phyloP scores from a whole-genome alignment of 1,284 basidiomycete genomes.

The Hypsizygus ulmarius region DNA sequence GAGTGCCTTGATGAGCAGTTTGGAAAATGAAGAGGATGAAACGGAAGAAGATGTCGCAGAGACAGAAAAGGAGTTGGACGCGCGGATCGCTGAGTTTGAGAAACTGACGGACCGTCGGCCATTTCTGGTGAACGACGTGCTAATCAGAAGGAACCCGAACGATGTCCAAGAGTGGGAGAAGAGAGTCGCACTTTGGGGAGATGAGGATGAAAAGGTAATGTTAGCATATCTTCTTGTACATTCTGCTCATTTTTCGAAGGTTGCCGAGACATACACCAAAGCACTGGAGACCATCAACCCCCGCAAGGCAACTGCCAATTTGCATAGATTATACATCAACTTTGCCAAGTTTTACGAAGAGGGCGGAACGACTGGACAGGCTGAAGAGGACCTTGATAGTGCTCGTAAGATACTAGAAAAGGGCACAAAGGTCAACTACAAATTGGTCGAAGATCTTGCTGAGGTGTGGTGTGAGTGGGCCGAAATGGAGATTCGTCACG shows the following conservation, averaged over 20 bases:
- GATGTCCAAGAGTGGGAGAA: slow-evolving; percentile 99
- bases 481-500: slow-evolving; percentile 95
- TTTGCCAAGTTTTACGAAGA: slow-evolving; percentile 99
- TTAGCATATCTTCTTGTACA: neutral
- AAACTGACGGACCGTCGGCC: slow-evolving; percentile 93
- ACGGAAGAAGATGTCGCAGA: slow-evolving; percentile 52
- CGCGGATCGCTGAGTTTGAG: slow-evolving; percentile 91
- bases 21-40: slow-evolving; percentile 80
- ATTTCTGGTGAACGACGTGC: slow-evolving; percentile 95
- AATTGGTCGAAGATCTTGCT: slow-evolving; percentile 95
- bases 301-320: slow-evolving; percentile 87
- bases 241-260: slow-evolving; percentile 39
- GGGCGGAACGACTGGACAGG: slow-evolving; percentile 78
- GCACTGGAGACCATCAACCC: slow-evolving; percentile 90
- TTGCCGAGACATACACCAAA: slow-evolving; percentile 89
- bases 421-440: slow-evolving; percentile 89
- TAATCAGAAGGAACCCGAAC: slow-evolving; percentile 92
- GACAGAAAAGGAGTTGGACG: slow-evolving; percentile 85
- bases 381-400: slow-evolving; percentile 79
- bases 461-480: slow-evolving; percentile 99
- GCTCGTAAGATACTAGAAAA: slow-evolving; percentile 93
- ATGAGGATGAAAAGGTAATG: slow-evolving; percentile 85
- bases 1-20: slow-evolving; percentile 86
- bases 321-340: slow-evolving; percentile 90
- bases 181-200: slow-evolving; percentile 89